Evolutionary conservation across 2,329 filamentous ascomycete species (phyloP).

Genomic region (Reticulascus tulasneorum): DNA sequence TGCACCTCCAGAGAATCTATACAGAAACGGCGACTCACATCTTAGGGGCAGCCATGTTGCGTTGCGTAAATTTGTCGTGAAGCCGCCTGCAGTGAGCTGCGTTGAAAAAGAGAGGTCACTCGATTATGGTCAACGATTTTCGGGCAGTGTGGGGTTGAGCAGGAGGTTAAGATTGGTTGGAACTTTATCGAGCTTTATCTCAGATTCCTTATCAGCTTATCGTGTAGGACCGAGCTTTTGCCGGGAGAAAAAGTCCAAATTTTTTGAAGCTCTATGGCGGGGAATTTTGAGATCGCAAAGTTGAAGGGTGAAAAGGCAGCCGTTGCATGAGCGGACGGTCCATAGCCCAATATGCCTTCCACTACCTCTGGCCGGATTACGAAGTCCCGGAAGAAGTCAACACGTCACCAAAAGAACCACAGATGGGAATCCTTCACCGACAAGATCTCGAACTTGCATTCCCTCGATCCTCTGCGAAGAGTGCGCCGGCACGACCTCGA

Average conservation of each 20-base stretch:
- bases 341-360: constrained; percentile 50
- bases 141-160: constrained; percentile 1
- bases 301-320: constrained; percentile 14
- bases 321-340: constrained; percentile 9
- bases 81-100: too few species aligned
- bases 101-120: too few species aligned
- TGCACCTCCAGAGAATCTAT: background rate
- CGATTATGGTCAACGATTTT: background rate
- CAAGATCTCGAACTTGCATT: constrained; percentile 85
- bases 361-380: constrained; percentile 63
- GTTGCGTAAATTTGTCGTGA: too few species aligned
- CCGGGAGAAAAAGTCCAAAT: constrained; percentile 16
- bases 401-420: constrained; percentile 75
- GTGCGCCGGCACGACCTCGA: constrained; percentile 82
- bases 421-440: constrained; percentile 87
- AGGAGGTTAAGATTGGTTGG: background rate
- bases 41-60: constrained; percentile 43
- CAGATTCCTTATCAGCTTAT: constrained; percentile 14
- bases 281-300: constrained; percentile 14
- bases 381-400: constrained; percentile 66
- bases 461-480: constrained; percentile 85
- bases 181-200: constrained; percentile 4
- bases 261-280: constrained; percentile 14
- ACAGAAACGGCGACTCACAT: constrained; percentile 31
- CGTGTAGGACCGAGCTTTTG: constrained; percentile 6